These are phyloP conservation scores for Lactuca sativa DNA, from an alignment of 129 eudicot genomes.

Conservation along the genomic window DNA sequence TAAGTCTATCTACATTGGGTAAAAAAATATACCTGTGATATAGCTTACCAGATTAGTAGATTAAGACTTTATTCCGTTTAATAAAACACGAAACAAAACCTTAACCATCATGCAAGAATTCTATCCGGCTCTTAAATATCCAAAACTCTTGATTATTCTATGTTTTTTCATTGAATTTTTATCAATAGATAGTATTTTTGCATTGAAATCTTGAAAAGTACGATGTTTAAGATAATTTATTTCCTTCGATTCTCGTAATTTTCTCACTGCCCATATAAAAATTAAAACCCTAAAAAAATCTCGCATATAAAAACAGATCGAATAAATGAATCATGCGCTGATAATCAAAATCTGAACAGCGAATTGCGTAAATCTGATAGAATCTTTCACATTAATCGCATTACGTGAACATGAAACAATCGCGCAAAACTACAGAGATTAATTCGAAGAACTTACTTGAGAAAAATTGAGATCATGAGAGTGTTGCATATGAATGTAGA, in stretches of 20 bases:
- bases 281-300: conserved; percentile 27
- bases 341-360: conserved; percentile 4
- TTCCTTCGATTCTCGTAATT: background rate
- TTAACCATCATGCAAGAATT: background rate
- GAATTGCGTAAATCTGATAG: conserved; percentile 7
- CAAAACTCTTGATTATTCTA: background rate
- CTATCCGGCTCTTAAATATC: background rate
- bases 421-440: background rate
- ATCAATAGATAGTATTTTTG: background rate
- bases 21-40: background rate
- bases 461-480: conserved; percentile 7
- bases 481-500: conserved; percentile 19
- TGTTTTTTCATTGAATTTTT: too few relatives aligned
- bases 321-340: conserved; percentile 9
- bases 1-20: too few relatives aligned
- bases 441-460: conserved; percentile 30
- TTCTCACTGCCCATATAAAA: background rate
- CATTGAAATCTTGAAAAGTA: background rate
- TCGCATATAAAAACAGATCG: conserved; percentile 15
- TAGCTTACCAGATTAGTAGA: background rate
- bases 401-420: conserved; percentile 11
- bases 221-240: background rate
- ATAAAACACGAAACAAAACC: background rate
- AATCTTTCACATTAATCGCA: background rate
- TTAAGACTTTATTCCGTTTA: background rate